phyloP scores from a whole-genome alignment of 108 stramenopile species.

The Cyclotella baltica region DNA sequence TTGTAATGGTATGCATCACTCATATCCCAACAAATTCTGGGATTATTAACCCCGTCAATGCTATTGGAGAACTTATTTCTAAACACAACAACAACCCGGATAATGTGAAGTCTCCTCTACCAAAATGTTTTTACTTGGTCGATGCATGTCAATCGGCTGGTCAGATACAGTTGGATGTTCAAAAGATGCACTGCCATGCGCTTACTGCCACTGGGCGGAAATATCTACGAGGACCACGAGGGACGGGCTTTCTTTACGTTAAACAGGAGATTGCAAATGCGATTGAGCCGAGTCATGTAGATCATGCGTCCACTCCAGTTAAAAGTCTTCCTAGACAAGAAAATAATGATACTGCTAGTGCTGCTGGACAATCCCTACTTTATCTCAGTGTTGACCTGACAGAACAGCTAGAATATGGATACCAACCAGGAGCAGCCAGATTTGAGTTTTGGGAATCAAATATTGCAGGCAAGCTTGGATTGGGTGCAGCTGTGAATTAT shows the following conservation, averaged over 20 bases:
- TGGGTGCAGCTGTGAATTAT: slow-evolving; percentile 70
- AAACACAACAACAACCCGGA: slow-evolving; percentile 32
- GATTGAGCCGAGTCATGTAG: slow-evolving; percentile 58
- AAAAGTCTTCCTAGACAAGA: slow-evolving; percentile 16
- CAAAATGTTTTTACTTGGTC: slow-evolving; percentile 66
- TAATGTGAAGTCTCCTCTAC: neutral
- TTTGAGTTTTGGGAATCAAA: slow-evolving; percentile 87
- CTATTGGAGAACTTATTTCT: slow-evolving; percentile 56
- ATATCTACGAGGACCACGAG: slow-evolving; percentile 81
- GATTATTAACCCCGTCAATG: slow-evolving; percentile 76
- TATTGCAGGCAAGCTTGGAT: slow-evolving; percentile 64
- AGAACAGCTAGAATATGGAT: slow-evolving; percentile 43
- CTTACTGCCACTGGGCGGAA: slow-evolving; percentile 82
- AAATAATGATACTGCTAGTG: neutral
- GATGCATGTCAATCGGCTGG: slow-evolving; percentile 90
- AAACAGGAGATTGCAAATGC: slow-evolving; percentile 26
- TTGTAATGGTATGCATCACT: slow-evolving; percentile 74
- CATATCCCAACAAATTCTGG: slow-evolving; percentile 88
- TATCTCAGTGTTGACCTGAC: slow-evolving; percentile 23
- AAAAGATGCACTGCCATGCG: slow-evolving; percentile 66
- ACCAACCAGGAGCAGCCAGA: slow-evolving; percentile 58
- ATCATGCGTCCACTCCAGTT: slow-evolving; percentile 62
- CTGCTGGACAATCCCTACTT: too few species aligned
- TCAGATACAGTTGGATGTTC: slow-evolving; percentile 69
- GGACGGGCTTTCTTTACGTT: slow-evolving; percentile 85